Evolutionary conservation across 2,329 filamentous ascomycete species (phyloP), one percentile per base, ranked within the genome.

Genomic region (Penicillium sp.): DNA sequence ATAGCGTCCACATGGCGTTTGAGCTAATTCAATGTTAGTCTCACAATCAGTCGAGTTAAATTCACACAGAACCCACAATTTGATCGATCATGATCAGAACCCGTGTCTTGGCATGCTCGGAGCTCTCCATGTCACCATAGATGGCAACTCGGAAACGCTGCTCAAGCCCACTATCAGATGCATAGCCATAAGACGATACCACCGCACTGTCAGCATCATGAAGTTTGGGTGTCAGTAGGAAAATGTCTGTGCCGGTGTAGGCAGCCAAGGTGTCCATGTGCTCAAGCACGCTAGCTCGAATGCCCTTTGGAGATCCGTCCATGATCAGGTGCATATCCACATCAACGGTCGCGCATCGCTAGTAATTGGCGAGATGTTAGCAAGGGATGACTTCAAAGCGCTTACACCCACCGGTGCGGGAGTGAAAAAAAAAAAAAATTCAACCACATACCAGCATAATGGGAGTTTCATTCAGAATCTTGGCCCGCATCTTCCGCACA

Each of bases 61-160:
- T 39, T 34, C 29, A 39, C 51, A 65, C 54, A 52, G 64, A 48
- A 64, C 64, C 33, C 81, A 94, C 89, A 77, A 95, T 84, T 74
- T 91, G 90, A 72, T 99, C 94, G 69, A 99, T 97, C 81, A 96
- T 94, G 72, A 97, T 95, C 71, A 99, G 78, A 38, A 96, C 86
- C 60, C 94, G 85, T 16, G 93, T 96, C 81, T 99, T 99, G 50
- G 94, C 94, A 74, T 97, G 93, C 74, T 99, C 94, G 26, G 90
- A 88, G 61, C 91, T 96, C 76, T 97, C 85, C 74, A 94, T 87
- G 70, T 99, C 94, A 49, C 94, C 93, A 66, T 94, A 99, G 60
- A 99, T 95, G 64, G 90, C 89, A 56, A 96, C 87, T 68, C 93
- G 86, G 79, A 95, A 91, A 63, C 93, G 85, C 72, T 94, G 89